Evolutionary conservation across 768 basidiomycete species (phyloP).

Genomic region (Suillus subalutaceus): DNA sequence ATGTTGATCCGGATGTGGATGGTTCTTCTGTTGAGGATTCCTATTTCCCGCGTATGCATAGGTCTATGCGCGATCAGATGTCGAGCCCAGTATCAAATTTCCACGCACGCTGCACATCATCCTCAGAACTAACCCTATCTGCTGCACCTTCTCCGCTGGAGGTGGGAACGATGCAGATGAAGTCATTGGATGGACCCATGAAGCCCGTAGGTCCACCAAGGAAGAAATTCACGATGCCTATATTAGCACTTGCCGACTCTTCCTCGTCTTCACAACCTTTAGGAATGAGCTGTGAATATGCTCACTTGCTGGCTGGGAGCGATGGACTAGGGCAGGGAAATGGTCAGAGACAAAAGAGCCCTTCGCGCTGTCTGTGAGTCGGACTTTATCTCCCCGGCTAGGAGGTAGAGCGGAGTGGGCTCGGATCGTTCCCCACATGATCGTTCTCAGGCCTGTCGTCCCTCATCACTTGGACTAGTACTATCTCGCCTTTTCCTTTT

Average conservation of each 20-base stretch:
- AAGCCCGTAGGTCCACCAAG: neutral
- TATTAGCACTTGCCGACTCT: neutral
- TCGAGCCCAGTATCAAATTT: constrained; percentile 1
- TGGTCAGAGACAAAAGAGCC: neutral
- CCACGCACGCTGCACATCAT: constrained; percentile 7
- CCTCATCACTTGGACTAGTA: neutral
- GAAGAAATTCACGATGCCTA: neutral
- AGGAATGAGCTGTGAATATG: neutral
- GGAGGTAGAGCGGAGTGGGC: neutral
- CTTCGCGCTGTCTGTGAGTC: neutral
- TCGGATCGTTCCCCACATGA: neutral
- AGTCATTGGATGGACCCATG: neutral
- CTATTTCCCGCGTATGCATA: constrained; percentile 10
- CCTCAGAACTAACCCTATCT: neutral
- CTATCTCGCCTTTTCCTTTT: neutral
- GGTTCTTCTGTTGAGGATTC: neutral
- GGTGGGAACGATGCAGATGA: neutral
- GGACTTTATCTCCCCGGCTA: neutral
- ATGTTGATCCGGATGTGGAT: constrained; percentile 16
- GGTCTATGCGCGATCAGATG: neutral
- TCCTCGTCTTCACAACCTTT: neutral
- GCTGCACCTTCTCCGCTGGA: constrained; percentile 1
- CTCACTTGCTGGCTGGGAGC: neutral
- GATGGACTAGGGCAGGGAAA: neutral
- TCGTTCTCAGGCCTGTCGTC: neutral